A percentile compares a stretch with the other conserved stretches of the same genome.
Evolutionary conservation across 805 yeast species (phyloP).

Genomic region (Saccharomycopsis vini): DNA sequence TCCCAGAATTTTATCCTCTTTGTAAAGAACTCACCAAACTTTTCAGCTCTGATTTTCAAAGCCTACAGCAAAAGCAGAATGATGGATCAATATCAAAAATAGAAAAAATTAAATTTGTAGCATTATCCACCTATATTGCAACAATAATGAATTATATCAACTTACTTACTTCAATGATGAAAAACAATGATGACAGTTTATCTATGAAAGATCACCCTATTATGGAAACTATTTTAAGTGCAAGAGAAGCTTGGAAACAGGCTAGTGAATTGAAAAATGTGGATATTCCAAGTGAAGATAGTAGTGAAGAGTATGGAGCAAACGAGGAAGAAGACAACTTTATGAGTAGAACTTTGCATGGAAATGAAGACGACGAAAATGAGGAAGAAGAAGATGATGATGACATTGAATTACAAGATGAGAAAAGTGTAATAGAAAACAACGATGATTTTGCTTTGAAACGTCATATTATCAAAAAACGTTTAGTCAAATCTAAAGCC

Average conservation of each 20-base stretch:
- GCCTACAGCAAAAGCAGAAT: constrained; percentile 20
- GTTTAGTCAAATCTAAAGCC: constrained; percentile 23
- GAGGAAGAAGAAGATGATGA: constrained; percentile 23
- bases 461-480: constrained; percentile 38
- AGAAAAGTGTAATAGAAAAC: constrained; percentile 13
- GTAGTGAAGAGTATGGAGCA: constrained; percentile 24
- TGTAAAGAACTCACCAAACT: constrained; percentile 47
- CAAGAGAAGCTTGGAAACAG: constrained; percentile 86
- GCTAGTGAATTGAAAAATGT: constrained; percentile 46
- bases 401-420: constrained; percentile 4
- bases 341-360: too few relatives aligned
- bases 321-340: constrained; percentile 23
- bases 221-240: constrained; percentile 75
- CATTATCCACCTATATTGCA: constrained; percentile 72
- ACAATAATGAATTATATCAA: constrained; percentile 74
- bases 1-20: constrained; percentile 81
- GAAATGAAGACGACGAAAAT: constrained; percentile 15
- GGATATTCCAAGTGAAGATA: constrained; percentile 21
- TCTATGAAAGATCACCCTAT: constrained; percentile 80
- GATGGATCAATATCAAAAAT: constrained; percentile 28
- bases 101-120: constrained; percentile 46
- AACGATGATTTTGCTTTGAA: constrained; percentile 30
- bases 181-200: constrained; percentile 34
- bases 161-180: constrained; percentile 49
- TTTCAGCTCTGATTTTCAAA: constrained; percentile 31